These are phyloP conservation scores for Lachnellula cervina DNA, from an alignment of 2,329 filamentous ascomycete genomes.

Conservation along the genomic window DNA sequence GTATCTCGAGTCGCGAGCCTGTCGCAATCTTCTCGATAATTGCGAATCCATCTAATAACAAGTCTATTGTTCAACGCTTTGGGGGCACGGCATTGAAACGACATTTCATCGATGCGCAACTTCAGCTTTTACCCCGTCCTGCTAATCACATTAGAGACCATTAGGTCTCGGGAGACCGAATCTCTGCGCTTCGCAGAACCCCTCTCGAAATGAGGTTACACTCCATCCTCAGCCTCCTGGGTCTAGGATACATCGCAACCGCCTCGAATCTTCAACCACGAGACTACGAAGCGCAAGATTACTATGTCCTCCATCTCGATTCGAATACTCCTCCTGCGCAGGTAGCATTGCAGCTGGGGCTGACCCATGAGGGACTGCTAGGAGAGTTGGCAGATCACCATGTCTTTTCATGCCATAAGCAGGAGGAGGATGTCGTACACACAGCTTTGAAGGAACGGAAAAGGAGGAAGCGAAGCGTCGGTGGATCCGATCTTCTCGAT, in stretches of 20 bases:
- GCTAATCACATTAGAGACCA: not conserved
- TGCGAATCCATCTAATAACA: not conserved
- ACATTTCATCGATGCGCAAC: constrained; percentile 20
- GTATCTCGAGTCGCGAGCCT: too few species aligned
- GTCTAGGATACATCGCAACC: constrained; percentile 45
- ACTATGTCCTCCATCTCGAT: constrained; percentile 85
- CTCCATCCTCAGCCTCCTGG: constrained; percentile 49
- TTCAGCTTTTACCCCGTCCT: constrained; percentile 3
- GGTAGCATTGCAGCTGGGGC: constrained; percentile 67
- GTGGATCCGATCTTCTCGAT: constrained; percentile 59
- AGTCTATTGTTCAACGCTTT: constrained; percentile 10
- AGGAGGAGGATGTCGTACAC: constrained; percentile 53
- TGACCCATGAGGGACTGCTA: constrained; percentile 76
- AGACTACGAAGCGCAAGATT: constrained; percentile 78
- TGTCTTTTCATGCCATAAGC: constrained; percentile 71
- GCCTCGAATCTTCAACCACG: constrained; percentile 50
- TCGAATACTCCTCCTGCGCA: constrained; percentile 58
- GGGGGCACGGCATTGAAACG: constrained; percentile 10
- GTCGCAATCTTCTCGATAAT: not conserved
- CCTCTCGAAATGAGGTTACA: constrained; percentile 31
- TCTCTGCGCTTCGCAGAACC: not conserved
- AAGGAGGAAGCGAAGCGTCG: constrained; percentile 56
- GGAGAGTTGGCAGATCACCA: constrained; percentile 77
- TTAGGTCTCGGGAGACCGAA: not conserved
- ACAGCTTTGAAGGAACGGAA: constrained; percentile 45